Evolutionary conservation across 2,329 filamentous ascomycete species (phyloP), one percentile per base, ranked within the genome.

Genomic region (Lachnellula suecica): DNA sequence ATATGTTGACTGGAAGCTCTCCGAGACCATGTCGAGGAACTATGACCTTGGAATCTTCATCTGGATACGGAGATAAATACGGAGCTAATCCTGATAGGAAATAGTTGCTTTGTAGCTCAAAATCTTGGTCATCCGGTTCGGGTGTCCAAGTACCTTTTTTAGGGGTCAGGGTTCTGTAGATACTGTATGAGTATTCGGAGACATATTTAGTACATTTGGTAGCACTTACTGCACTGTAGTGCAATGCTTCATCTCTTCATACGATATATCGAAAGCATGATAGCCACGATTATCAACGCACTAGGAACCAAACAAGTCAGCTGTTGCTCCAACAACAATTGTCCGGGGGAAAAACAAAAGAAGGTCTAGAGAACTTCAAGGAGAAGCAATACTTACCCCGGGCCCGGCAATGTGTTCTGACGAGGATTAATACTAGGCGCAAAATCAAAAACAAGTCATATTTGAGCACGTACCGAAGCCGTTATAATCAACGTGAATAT

Each of bases 181-280:
- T 13, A 20, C n/a, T 40, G 4, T 40, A 19, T 40, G 10, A 40
- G 37, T n/a, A n/a, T n/a, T n/a, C n/a, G n/a, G n/a, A n/a, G n/a
- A n/a, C n/a, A n/a, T n/a, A n/a, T n/a, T n/a, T n/a, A n/a, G n/a
- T n/a, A n/a, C n/a, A n/a, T n/a, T n/a, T n/a, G n/a, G n/a, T n/a
- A n/a, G n/a, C 17, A 43, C 40, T 43, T 24, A 43, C 40, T 49
- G 47, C 10, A 49, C 27, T 23, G 25, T 19, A 17, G 6, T 17
- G n/a, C 47, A 49, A 8, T 15, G 35, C 20, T 43, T 24, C 47
- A 49, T 49, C 20, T 49, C 37, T 29, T 49, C 25, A 7, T n/a
- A 19, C 2, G 37, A 43, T 17, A 49, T 42, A 15, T 27, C 9
- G 25, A 22, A 20, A 35, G 22, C 37, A 9, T 22, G 20, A 11